Conservation (phyloP, 805 yeast species). For the Candida pini region DNA sequence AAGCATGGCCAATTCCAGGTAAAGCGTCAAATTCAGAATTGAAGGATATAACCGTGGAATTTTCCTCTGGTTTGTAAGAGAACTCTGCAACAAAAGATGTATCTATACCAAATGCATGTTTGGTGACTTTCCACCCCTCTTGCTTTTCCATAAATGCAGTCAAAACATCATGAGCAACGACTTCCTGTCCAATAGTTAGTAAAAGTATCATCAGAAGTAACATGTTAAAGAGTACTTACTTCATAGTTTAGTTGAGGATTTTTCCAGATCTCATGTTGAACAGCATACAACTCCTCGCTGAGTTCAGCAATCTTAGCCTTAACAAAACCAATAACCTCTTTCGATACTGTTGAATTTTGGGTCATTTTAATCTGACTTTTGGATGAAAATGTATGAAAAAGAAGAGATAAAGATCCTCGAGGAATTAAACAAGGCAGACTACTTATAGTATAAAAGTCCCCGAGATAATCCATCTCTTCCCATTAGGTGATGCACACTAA, state of each 20-base stretch:
- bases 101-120: constrained; percentile 20
- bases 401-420: too few species aligned
- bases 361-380: too few species aligned
- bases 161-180: constrained; percentile 20
- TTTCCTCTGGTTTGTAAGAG: constrained; percentile 6
- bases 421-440: too few species aligned
- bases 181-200: constrained; percentile 12
- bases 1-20: constrained; percentile 27
- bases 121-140: constrained; percentile 21
- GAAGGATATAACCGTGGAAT: constrained; percentile 17
- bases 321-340: constrained; percentile 8
- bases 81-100: constrained; percentile 20
- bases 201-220: background rate
- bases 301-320: constrained; percentile 4
- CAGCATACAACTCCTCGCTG: constrained; percentile 6
- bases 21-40: constrained; percentile 27
- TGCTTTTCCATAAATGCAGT: constrained; percentile 18
- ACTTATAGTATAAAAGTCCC: too few species aligned
- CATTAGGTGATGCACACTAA: too few species aligned
- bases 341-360: constrained; percentile 4
- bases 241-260: constrained; percentile 17
- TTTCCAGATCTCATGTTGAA: constrained; percentile 17
- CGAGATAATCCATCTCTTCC: too few species aligned
- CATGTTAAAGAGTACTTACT: constrained; percentile 2
- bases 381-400: too few species aligned